These are phyloP conservation scores for Gloeophyllum trabeum DNA, from an alignment of 768 basidiomycete species.

Conservation along the genomic window DNA sequence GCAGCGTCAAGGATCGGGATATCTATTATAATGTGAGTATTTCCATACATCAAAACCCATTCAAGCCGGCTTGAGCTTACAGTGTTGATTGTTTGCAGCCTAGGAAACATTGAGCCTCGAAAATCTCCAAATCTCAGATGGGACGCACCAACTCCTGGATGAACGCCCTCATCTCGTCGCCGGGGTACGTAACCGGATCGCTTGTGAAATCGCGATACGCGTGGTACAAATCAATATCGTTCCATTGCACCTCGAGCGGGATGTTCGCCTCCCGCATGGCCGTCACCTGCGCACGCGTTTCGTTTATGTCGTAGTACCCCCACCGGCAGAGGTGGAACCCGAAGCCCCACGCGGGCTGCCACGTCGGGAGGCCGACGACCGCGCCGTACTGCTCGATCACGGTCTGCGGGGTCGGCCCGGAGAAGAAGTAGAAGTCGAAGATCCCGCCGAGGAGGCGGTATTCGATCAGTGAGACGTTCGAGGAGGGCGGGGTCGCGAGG, in stretches of 20 bases:
- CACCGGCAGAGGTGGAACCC: slow-evolving; percentile 69
- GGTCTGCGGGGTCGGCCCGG: slow-evolving; percentile 32
- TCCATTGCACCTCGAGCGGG: slow-evolving; percentile 81
- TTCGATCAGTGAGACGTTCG: slow-evolving; percentile 50
- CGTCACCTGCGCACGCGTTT: slow-evolving; percentile 40
- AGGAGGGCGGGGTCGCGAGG: slow-evolving; percentile 44
- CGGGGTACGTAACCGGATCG: slow-evolving; percentile 54
- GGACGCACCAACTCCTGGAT: slow-evolving; percentile 42
- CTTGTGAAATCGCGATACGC: slow-evolving; percentile 58
- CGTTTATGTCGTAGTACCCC: slow-evolving; percentile 41
- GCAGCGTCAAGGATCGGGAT: slow-evolving; percentile 66
- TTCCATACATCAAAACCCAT: too few species aligned
- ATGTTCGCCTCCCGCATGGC: slow-evolving; percentile 59
- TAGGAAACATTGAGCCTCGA: too few species aligned
- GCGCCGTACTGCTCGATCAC: slow-evolving; percentile 65
- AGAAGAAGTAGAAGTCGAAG: slow-evolving; percentile 71
- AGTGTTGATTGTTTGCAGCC: slow-evolving; percentile 37
- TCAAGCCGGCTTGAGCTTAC: slow-evolving; percentile 20
- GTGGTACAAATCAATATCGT: slow-evolving; percentile 67
- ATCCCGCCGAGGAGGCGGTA: slow-evolving; percentile 70
- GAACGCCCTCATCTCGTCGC: slow-evolving; percentile 38
- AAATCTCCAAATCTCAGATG: too few species aligned
- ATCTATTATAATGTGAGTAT: slow-evolving; percentile 23
- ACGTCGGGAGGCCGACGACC: slow-evolving; percentile 55
- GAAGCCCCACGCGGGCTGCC: slow-evolving; percentile 69